Conservation (phyloP, 495 filamentous ascomycete genomes). For the Acidiella bohemica region DNA sequence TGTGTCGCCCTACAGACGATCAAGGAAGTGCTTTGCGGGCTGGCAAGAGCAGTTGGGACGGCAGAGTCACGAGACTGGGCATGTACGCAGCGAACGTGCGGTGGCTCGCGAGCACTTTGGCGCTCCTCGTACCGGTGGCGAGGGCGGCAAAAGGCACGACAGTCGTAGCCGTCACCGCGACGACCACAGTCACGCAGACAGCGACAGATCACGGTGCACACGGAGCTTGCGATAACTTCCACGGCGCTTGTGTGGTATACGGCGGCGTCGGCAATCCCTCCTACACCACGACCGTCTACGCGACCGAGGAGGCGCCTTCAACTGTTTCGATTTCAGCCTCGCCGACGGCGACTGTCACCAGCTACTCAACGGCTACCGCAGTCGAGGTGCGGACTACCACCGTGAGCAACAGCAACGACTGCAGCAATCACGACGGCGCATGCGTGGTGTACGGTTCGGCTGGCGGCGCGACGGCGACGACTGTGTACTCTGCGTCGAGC, state of each 20-base stretch:
- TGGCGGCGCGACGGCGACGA: slow-evolving; percentile 3
- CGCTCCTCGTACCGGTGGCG: too few relatives aligned
- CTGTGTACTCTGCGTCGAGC: slow-evolving; percentile 3
- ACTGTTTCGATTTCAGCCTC: background rate
- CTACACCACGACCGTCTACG: slow-evolving; percentile 12
- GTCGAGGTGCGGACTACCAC: slow-evolving; percentile 6
- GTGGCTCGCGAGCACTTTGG: background rate
- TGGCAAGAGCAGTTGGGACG: too few relatives aligned
- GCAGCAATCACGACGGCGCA: slow-evolving; percentile 5
- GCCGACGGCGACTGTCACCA: slow-evolving; percentile 6
- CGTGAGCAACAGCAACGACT: slow-evolving; percentile 6
- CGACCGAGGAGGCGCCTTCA: background rate
- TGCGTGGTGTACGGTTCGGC: slow-evolving; percentile 9
- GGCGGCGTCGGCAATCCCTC: slow-evolving; percentile 2
- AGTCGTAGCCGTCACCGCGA: slow-evolving; percentile 8
- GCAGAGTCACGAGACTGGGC: too few relatives aligned
- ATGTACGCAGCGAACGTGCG: too few relatives aligned
- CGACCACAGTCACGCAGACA: slow-evolving; percentile 6
- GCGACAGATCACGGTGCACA: background rate
- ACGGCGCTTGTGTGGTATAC: slow-evolving; percentile 13
- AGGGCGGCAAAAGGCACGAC: slow-evolving; percentile 6
- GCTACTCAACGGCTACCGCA: slow-evolving; percentile 1
- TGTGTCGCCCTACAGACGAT: too few relatives aligned
- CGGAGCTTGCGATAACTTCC: slow-evolving; percentile 14
- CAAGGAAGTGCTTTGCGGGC: too few relatives aligned